Evolutionary conservation across 495 filamentous ascomycete species (phyloP).

Genomic region (Pseudomonodictys pantanalensis): DNA sequence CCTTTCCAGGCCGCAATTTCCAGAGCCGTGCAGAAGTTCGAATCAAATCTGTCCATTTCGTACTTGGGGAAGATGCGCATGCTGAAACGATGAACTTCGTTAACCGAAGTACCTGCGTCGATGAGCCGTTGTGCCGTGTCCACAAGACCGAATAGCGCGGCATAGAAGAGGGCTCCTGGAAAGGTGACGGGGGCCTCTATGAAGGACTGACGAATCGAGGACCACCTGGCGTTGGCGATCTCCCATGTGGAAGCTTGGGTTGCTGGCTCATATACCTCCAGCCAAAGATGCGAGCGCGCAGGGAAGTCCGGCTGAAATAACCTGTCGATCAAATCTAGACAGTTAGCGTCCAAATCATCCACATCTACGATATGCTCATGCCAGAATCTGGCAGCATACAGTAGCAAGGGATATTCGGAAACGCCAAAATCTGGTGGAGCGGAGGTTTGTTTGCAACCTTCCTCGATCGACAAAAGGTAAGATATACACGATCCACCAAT

Average conservation of each 20-base stretch:
- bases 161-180: neutral
- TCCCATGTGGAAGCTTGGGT: no score
- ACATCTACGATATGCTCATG: neutral
- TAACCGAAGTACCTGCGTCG: neutral
- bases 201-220: no score
- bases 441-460: no score
- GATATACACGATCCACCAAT: neutral
- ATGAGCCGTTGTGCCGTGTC: neutral
- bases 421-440: no score
- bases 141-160: neutral
- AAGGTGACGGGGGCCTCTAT: neutral
- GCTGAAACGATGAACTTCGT: neutral
- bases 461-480: neutral
- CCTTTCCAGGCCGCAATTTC: neutral
- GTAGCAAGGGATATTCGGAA: neutral
- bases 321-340: neutral
- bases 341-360: neutral
- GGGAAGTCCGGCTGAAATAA: neutral
- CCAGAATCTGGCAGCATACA: neutral
- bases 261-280: neutral
- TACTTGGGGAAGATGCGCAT: neutral
- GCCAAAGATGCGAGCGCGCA: neutral
- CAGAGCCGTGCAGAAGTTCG: neutral
- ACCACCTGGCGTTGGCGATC: no score
- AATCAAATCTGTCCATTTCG: neutral